Conservation (phyloP, 177 flowering plant genomes). For the Telopea speciosissima region DNA sequence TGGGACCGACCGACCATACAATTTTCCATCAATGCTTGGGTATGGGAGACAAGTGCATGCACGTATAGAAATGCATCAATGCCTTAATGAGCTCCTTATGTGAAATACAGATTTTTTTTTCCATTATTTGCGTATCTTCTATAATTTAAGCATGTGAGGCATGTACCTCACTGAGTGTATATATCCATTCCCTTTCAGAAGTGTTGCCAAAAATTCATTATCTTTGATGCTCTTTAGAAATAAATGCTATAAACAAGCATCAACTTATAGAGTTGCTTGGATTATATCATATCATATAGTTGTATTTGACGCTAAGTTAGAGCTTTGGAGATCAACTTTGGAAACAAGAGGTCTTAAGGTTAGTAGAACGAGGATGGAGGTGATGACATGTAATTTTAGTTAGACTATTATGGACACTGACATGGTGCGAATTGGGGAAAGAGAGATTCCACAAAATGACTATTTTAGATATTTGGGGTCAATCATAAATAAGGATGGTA, state of each 20-base stretch:
- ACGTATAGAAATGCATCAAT: background rate
- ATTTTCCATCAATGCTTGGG: slow-evolving; percentile 98
- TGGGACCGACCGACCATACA: slow-evolving; percentile 88
- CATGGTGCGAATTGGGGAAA: too few species aligned
- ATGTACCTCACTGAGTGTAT: background rate
- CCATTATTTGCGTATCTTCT: background rate
- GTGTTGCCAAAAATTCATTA: background rate
- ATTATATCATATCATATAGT: background rate
- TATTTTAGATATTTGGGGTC: too few species aligned
- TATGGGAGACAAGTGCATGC: slow-evolving; percentile 19
- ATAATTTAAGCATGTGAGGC: background rate
- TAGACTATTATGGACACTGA: too few species aligned
- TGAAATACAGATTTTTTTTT: background rate
- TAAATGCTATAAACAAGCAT: too few species aligned
- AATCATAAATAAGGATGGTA: too few species aligned
- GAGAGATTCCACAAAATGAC: too few species aligned
- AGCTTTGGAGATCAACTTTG: too few species aligned
- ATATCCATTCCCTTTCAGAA: background rate
- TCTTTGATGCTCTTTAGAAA: too few species aligned
- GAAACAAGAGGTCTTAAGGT: too few species aligned
- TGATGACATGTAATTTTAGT: too few species aligned
- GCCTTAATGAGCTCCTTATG: background rate
- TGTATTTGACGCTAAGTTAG: too few species aligned
- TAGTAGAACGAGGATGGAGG: too few species aligned
- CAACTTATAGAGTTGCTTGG: background rate